A percentile compares a stretch with the other conserved stretches of the same genome.
phyloP scores from a whole-genome alignment of 1,284 basidiomycete genomes.

The Cerioporus squamosus region DNA sequence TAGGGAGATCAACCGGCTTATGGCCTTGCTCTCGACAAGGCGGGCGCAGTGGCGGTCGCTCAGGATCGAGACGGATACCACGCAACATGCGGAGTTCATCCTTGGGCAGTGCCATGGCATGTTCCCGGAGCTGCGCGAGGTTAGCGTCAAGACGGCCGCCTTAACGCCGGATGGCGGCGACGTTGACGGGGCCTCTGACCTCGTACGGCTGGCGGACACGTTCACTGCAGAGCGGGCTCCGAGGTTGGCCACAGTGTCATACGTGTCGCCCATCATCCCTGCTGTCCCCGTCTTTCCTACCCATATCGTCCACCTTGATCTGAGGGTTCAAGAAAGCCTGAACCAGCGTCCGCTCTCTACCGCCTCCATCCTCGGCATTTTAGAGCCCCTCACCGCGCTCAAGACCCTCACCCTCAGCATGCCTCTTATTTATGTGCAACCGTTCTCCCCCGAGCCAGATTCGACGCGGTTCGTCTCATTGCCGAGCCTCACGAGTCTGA shows the following conservation, averaged over 20 bases:
- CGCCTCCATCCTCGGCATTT: constrained; percentile 28
- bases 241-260: constrained; percentile 37
- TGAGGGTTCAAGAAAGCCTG: constrained; percentile 34
- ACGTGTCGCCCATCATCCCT: constrained; percentile 43
- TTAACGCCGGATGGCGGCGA: constrained; percentile 16
- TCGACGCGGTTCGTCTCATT: constrained; percentile 38
- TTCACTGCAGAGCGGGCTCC: constrained; percentile 39
- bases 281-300: constrained; percentile 37
- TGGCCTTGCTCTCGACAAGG: constrained; percentile 45
- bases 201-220: constrained; percentile 30
- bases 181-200: constrained; percentile 13
- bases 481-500: constrained; percentile 43
- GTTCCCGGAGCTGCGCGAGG: constrained; percentile 25
- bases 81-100: constrained; percentile 44
- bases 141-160: constrained; percentile 26
- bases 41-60: constrained; percentile 50
- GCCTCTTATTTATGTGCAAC: constrained; percentile 38
- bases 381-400: constrained; percentile 36
- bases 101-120: constrained; percentile 30
- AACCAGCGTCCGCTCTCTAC: constrained; percentile 35
- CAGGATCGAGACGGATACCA: constrained; percentile 41
- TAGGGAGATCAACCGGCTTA: constrained; percentile 34
- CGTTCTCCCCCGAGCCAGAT: constrained; percentile 38
- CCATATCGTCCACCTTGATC: constrained; percentile 41
- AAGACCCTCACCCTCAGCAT: constrained; percentile 46